A percentile compares a stretch with the other conserved stretches of the same genome.
These are phyloP conservation scores for Phytophthora fragariae DNA, from an alignment of 352 stramenopile genomes.

Conservation along the genomic window DNA sequence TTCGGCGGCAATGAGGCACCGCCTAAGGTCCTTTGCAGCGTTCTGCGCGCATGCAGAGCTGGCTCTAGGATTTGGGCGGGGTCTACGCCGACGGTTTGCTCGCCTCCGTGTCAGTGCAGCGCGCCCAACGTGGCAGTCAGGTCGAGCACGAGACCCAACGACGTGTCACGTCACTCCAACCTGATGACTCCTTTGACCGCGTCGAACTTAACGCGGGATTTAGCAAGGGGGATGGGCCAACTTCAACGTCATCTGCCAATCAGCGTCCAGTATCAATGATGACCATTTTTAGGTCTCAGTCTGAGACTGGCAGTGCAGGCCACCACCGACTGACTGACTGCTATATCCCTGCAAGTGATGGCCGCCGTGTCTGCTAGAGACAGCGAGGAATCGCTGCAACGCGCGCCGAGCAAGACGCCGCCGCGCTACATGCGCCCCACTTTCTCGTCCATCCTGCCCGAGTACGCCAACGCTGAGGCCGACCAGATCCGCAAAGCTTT, in stretches of 20 bases:
- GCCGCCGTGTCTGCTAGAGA: slow-evolving; percentile 8
- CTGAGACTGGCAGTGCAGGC: neutral
- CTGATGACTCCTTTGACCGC: neutral
- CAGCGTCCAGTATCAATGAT: neutral
- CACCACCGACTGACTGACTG: neutral
- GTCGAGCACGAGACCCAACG: slow-evolving; percentile 4
- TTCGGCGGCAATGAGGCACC: slow-evolving; percentile 7
- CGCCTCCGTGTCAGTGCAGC: slow-evolving; percentile 8
- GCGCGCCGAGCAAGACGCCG: slow-evolving; percentile 30
- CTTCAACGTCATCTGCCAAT: slow-evolving; percentile 32
- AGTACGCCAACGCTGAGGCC: slow-evolving; percentile 79
- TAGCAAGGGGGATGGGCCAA: slow-evolving; percentile 25
- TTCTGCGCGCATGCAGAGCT: slow-evolving; percentile 17
- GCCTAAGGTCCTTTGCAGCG: slow-evolving; percentile 26
- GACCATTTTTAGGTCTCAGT: slow-evolving; percentile 26
- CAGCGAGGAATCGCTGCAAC: slow-evolving; percentile 11
- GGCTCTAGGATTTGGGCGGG: slow-evolving; percentile 32
- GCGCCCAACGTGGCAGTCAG: slow-evolving; percentile 20
- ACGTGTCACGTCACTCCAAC: slow-evolving; percentile 16
- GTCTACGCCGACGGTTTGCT: slow-evolving; percentile 24
- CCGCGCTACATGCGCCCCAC: slow-evolving; percentile 86
- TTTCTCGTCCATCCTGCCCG: slow-evolving; percentile 81
- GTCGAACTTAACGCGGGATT: slow-evolving; percentile 25
- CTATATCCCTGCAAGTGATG: neutral
- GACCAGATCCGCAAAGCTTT: slow-evolving; percentile 86